phyloP scores from a whole-genome alignment of 805 yeast genomes.

The Candida glaebosa region DNA sequence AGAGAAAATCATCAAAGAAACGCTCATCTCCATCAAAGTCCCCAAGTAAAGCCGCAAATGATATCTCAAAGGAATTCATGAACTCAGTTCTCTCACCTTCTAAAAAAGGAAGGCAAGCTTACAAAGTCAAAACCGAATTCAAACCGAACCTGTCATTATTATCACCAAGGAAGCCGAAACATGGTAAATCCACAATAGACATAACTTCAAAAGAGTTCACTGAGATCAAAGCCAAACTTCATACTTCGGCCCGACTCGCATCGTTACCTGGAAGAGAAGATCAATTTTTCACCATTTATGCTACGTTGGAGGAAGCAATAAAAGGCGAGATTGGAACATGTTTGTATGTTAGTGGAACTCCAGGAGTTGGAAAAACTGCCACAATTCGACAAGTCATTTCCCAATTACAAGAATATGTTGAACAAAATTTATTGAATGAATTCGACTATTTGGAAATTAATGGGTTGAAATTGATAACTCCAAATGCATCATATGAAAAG shows the following conservation, averaged over 20 bases:
- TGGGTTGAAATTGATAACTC: slow-evolving; percentile 79
- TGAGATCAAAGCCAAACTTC: slow-evolving; percentile 38
- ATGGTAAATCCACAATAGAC: slow-evolving; percentile 12
- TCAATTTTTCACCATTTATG: slow-evolving; percentile 69
- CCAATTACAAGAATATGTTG: slow-evolving; percentile 47
- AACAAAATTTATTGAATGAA: slow-evolving; percentile 23
- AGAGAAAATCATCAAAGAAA: slow-evolving; percentile 3
- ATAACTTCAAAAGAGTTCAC: slow-evolving; percentile 29
- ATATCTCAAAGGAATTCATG: slow-evolving; percentile 23
- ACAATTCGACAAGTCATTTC: slow-evolving; percentile 83
- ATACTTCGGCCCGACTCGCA: slow-evolving; percentile 43
- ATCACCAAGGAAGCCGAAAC: slow-evolving; percentile 10
- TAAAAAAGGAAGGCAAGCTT: slow-evolving; percentile 14
- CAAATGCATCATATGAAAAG: slow-evolving; percentile 76
- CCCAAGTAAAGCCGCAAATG: slow-evolving; percentile 19
- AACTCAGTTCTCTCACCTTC: slow-evolving; percentile 17
- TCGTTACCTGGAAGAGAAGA: slow-evolving; percentile 82
- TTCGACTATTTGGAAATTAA: slow-evolving; percentile 85
- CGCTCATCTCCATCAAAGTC: slow-evolving; percentile 9
- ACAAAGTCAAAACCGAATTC: slow-evolving; percentile 21
- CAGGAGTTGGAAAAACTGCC: slow-evolving; percentile 97
- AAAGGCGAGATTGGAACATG: slow-evolving; percentile 73
- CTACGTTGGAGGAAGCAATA: slow-evolving; percentile 68
- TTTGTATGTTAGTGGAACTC: slow-evolving; percentile 91
- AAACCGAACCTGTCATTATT: slow-evolving; percentile 12